Percentiles rank a stretch among this genome's conserved stretches.
Evolutionary conservation across 179 eudicot genomes (phyloP).

Genomic region (Spergularia azorica): DNA sequence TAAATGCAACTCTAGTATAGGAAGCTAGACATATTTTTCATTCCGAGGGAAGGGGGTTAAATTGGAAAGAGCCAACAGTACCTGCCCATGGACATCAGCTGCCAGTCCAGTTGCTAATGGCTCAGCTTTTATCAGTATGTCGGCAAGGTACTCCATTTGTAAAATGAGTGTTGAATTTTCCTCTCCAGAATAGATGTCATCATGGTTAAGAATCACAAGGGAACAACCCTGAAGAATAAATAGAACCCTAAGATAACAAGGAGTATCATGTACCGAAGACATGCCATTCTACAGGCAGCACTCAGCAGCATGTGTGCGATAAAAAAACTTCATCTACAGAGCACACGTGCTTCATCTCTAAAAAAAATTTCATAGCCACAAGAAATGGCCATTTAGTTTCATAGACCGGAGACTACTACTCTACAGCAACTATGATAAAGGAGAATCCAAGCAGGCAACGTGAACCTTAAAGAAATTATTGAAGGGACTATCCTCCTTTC

Average conservation of each 20-base stretch:
- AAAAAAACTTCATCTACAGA: constrained; percentile 1
- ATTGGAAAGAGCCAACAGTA: constrained; percentile 20
- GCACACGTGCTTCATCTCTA: background rate
- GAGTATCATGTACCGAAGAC: background rate
- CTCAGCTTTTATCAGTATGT: constrained; percentile 65
- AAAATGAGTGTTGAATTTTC: constrained; percentile 44
- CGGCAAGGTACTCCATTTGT: constrained; percentile 71
- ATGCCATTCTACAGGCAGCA: background rate
- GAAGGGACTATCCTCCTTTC: background rate
- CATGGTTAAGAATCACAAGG: constrained; percentile 62
- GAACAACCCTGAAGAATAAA: constrained; percentile 58
- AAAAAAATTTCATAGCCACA: background rate
- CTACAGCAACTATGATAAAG: too few species aligned
- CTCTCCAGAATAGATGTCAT: constrained; percentile 60
- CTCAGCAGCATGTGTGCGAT: background rate
- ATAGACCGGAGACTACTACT: too few species aligned
- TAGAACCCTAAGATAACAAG: constrained; percentile 4
- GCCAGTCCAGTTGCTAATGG: constrained; percentile 90
- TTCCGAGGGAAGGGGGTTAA: background rate
- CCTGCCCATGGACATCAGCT: constrained; percentile 95
- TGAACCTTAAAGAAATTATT: background rate
- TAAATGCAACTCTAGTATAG: background rate
- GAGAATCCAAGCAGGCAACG: too few species aligned
- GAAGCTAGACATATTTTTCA: background rate
- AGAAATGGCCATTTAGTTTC: background rate